phyloP scores from a whole-genome alignment of 768 basidiomycete species.

The Leccinellum albellum region DNA sequence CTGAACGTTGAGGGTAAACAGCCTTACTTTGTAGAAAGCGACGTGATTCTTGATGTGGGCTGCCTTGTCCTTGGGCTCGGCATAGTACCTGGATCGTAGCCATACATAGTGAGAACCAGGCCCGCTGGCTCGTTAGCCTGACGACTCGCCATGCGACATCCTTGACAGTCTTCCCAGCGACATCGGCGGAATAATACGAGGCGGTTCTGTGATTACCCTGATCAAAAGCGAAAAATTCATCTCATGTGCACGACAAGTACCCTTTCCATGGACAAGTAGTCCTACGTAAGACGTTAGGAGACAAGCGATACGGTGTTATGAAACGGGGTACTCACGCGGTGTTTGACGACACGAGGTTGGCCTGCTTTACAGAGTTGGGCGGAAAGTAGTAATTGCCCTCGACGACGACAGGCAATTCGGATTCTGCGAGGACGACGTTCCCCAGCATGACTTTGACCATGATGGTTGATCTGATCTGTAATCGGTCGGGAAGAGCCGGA shows the following conservation, averaged over 20 bases:
- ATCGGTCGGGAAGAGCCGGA: conserved; percentile 20
- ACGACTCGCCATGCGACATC: conserved; percentile 64
- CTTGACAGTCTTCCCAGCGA: conserved; percentile 45
- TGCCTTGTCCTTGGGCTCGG: conserved; percentile 52
- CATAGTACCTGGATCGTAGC: conserved; percentile 61
- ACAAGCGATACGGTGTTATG: neutral
- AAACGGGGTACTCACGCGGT: conserved; percentile 42
- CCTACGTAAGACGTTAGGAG: conserved; percentile 29
- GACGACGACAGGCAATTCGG: conserved; percentile 49
- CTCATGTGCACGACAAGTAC: conserved; percentile 28
- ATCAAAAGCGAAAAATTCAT: neutral
- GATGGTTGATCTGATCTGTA: conserved; percentile 13
- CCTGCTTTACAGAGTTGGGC: conserved; percentile 44
- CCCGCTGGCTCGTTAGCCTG: neutral
- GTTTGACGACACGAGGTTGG: conserved; percentile 46
- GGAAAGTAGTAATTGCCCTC: conserved; percentile 78
- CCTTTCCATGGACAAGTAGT: conserved; percentile 71
- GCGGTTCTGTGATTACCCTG: conserved; percentile 43
- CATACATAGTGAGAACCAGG: neutral
- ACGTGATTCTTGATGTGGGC: conserved; percentile 61
- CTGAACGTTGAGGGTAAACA: neutral
- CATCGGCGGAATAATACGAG: conserved; percentile 57
- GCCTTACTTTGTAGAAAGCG: conserved; percentile 72
- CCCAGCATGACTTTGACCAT: conserved; percentile 52
- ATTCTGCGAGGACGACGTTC: conserved; percentile 55